Evolutionary conservation across 306 rosid species (phyloP).

Genomic region (Medicago arabica): DNA sequence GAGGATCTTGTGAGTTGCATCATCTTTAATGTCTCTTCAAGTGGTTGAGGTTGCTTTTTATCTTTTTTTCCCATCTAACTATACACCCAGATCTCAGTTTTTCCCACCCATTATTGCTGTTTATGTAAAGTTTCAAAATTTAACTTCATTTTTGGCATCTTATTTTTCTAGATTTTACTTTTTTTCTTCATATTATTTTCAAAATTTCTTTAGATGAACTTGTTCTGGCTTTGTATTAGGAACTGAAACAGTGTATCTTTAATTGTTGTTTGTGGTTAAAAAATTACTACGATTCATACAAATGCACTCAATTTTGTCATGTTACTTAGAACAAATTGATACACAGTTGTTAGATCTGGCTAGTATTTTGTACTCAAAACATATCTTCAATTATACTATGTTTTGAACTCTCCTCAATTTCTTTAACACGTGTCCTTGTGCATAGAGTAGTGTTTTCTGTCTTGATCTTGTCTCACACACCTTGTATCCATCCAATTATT

Average conservation of each 20-base stretch:
- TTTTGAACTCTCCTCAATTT: constrained; percentile 9
- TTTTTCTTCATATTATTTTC: constrained; percentile 10
- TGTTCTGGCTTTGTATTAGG: constrained; percentile 48
- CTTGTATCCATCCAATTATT: constrained; percentile 16
- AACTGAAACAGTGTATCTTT: background rate
- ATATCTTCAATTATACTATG: background rate
- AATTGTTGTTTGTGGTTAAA: constrained; percentile 30
- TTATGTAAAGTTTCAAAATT: constrained; percentile 16
- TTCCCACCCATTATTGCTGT: constrained; percentile 39
- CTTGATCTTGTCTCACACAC: constrained; percentile 34
- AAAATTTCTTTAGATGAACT: constrained; percentile 28
- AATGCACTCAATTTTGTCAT: constrained; percentile 39
- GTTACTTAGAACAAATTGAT: constrained; percentile 13
- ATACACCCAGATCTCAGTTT: constrained; percentile 64
- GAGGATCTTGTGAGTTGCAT: constrained; percentile 40
- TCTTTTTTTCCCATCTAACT: constrained; percentile 12
- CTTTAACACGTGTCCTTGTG: background rate
- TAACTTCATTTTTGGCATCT: constrained; percentile 19
- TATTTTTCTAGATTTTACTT: constrained; percentile 28
- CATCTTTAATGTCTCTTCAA: constrained; percentile 28
- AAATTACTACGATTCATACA: constrained; percentile 25
- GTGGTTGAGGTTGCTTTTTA: constrained; percentile 46
- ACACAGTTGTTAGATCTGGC: constrained; percentile 43
- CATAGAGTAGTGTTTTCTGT: constrained; percentile 13
- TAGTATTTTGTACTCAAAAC: constrained; percentile 17